These are phyloP conservation scores for Kwoniella shandongensis DNA, from an alignment of 768 basidiomycete genomes.

Conservation along the genomic window DNA sequence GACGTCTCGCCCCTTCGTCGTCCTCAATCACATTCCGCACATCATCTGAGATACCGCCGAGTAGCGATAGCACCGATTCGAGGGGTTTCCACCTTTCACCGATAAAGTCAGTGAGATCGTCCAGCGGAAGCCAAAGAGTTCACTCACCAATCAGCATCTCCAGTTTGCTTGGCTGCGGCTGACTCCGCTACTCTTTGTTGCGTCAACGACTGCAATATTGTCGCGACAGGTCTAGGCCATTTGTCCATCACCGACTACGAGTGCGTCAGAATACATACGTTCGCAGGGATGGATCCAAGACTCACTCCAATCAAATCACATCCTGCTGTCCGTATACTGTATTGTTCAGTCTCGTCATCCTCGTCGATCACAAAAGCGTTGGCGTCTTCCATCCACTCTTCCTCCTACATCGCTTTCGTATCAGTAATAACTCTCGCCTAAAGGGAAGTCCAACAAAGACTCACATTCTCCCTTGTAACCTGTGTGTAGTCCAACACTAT, in stretches of 20 bases:
- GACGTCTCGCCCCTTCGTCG: constrained; percentile 64
- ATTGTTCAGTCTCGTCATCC: constrained; percentile 81
- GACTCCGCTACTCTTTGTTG: constrained; percentile 64
- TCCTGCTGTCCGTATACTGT: constrained; percentile 77
- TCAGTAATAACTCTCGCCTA: no score
- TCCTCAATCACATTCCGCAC: constrained; percentile 75
- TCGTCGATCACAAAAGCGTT: constrained; percentile 94
- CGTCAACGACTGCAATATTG: constrained; percentile 61
- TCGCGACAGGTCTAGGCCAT: constrained; percentile 44
- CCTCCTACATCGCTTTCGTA: constrained; percentile 63
- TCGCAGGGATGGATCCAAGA: constrained; percentile 3
- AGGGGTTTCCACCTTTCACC: constrained; percentile 80
- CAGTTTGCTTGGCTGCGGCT: constrained; percentile 60
- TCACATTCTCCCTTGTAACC: constrained; percentile 86
- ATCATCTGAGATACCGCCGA: constrained; percentile 77
- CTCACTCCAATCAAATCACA: constrained; percentile 77
- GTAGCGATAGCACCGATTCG: constrained; percentile 76
- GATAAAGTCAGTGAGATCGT: not conserved
- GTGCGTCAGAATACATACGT: not conserved
- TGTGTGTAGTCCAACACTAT: constrained; percentile 69
- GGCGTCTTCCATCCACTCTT: constrained; percentile 82
- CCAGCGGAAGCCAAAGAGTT: constrained; percentile 18
- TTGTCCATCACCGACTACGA: constrained; percentile 53
- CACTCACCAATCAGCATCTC: constrained; percentile 65
- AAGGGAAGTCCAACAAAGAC: no score